These are phyloP conservation scores for Colletotrichum siamense DNA, from an alignment of 2,329 filamentous ascomycete species.

Conservation along the genomic window DNA sequence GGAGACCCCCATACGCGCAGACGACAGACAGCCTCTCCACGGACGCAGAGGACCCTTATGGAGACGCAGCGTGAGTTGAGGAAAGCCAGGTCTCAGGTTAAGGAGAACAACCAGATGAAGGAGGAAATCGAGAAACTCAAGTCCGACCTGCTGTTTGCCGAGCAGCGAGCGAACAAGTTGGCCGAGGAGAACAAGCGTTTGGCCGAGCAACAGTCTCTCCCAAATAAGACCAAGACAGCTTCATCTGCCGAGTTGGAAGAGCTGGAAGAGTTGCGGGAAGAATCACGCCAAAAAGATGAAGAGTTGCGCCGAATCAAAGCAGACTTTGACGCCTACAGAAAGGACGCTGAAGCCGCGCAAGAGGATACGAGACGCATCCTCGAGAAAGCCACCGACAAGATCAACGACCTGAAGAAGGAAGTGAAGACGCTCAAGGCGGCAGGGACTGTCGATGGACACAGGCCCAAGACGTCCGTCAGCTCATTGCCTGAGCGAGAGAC, in stretches of 20 bases:
- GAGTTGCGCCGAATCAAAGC: constrained; percentile 53
- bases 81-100: constrained; percentile 58
- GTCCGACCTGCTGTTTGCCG: constrained; percentile 51
- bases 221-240: neutral
- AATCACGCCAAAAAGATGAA: constrained; percentile 51
- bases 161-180: constrained; percentile 46
- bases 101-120: constrained; percentile 55
- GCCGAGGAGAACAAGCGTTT: constrained; percentile 40
- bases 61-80: constrained; percentile 61
- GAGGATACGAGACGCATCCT: constrained; percentile 61
- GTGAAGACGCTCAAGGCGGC: constrained; percentile 48
- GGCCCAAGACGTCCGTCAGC: neutral
- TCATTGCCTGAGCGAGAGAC: neutral
- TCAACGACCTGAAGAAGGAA: constrained; percentile 60
- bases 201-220: constrained; percentile 20
- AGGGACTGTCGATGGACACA: constrained; percentile 16
- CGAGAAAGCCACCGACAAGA: constrained; percentile 61
- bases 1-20: constrained; percentile 34
- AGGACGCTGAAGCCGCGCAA: constrained; percentile 58
- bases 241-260: constrained; percentile 21
- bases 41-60: constrained; percentile 55
- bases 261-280: constrained; percentile 39
- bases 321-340: constrained; percentile 60
- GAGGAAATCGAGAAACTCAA: constrained; percentile 60
- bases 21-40: constrained; percentile 49